Evolutionary conservation across 2,329 filamentous ascomycete species (phyloP), one percentile per base, ranked within the genome.

Genomic region (Cylindrodendrum hubeiense): DNA sequence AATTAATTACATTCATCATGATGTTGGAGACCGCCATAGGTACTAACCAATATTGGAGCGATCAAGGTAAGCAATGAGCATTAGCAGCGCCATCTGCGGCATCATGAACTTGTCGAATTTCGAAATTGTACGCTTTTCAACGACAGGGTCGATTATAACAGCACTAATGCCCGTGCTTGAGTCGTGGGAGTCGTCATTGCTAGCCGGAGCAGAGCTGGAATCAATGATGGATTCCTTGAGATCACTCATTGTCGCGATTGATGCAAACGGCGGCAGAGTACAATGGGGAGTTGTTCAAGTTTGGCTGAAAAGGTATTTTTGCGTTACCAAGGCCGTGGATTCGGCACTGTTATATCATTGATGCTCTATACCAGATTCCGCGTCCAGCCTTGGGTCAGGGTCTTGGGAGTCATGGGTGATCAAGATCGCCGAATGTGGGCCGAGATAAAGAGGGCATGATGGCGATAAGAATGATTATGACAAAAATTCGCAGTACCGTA

Each of bases 51-150:
- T 75, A 21, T 76, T 76, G 24, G 74, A 74, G 26, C 74, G 63
- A 4, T 77, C 75, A 0, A 77, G 56, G 6, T 76, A 77, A 0
- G 72, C 71, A 0, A 77, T 70, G 0, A 77, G 50, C 12, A 75
- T 66, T 0, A 76, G 59, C 4, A 76, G 51, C 0, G 71, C 65
- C 63, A 75, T 70, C 24, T 75, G 74, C 0, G 75, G 75, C 64
- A 76, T 73, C 8, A 76, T 60, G 3, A 71, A 72, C 13, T 67
- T 70, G 68, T 77, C 74, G 37, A 77, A 74, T 21, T 75, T 76
- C 9, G 63, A 69, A 5, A 77, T 56, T 2, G 71, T 67, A 0
- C 50, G 61, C 6, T 54, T 54, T 33, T 72, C 61, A 1, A 59
- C 33, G 1, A 44, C 28, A 3, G 56, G 34, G 2, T 53, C 60